These are phyloP conservation scores for Echinochloa phyllopogon DNA, from an alignment of 176 grass and related monocot genomes.

Conservation along the genomic window DNA sequence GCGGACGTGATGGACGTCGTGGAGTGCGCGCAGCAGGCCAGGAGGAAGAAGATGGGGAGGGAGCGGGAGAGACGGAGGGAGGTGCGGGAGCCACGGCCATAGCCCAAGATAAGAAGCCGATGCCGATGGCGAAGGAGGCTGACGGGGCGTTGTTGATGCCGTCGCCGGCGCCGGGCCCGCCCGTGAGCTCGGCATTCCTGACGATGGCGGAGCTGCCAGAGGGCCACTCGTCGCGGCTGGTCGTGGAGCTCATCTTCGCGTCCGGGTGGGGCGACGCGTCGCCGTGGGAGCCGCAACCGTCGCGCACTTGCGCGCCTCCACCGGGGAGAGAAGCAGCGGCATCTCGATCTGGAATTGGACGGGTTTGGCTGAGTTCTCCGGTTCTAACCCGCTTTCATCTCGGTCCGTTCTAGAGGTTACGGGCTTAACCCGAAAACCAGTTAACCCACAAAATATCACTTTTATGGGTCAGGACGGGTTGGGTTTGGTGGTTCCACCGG, in stretches of 20 bases:
- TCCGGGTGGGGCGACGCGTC: slow-evolving; percentile 49
- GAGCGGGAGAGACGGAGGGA: slow-evolving; percentile 37
- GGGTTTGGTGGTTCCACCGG: too few relatives aligned
- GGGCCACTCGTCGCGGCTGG: slow-evolving; percentile 63
- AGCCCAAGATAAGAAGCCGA: slow-evolving; percentile 63
- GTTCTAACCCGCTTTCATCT: too few relatives aligned
- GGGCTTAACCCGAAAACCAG: too few relatives aligned
- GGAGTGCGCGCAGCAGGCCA: slow-evolving; percentile 27
- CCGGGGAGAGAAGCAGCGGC: too few relatives aligned
- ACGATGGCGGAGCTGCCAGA: slow-evolving; percentile 58
- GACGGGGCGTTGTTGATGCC: slow-evolving; percentile 33
- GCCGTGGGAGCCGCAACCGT: too few relatives aligned
- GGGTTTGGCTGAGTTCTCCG: too few relatives aligned
- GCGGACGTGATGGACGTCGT: slow-evolving; percentile 50
- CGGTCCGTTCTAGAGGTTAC: too few relatives aligned
- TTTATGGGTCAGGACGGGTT: too few relatives aligned
- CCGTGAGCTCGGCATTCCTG: slow-evolving; percentile 41
- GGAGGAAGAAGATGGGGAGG: slow-evolving; percentile 38
- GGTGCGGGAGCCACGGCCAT: not conserved
- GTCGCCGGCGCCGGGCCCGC: not conserved
- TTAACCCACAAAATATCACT: too few relatives aligned
- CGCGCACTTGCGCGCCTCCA: too few relatives aligned
- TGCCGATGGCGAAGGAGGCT: not conserved
- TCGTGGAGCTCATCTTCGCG: slow-evolving; percentile 75
- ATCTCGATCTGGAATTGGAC: too few relatives aligned